A percentile compares a stretch with the other conserved stretches of the same genome.
These are phyloP conservation scores for Phlyctochytrium arcticum DNA, from an alignment of 192 early-diverging fungal species.

Conservation along the genomic window DNA sequence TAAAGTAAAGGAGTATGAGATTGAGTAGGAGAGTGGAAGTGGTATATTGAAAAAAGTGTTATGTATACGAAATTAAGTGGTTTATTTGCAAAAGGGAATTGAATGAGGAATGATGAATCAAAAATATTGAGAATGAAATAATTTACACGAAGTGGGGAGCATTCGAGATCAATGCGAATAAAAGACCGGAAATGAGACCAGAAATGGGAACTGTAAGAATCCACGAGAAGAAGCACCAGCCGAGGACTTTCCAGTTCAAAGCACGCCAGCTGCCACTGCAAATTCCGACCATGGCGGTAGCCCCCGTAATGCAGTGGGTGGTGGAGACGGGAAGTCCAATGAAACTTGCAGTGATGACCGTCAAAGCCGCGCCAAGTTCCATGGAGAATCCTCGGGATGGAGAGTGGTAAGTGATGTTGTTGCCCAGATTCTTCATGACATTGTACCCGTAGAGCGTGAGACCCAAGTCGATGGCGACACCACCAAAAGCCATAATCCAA, in stretches of 20 bases:
- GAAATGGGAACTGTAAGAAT: slow-evolving; percentile 70
- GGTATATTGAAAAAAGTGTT: too few relatives aligned
- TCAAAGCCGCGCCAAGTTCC: slow-evolving; percentile 71
- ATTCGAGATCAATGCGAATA: slow-evolving; percentile 60
- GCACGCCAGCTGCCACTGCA: slow-evolving; percentile 60
- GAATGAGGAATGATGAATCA: too few relatives aligned
- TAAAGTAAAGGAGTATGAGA: too few relatives aligned
- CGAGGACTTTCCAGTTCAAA: slow-evolving; percentile 73
- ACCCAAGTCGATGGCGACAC: slow-evolving; percentile 71
- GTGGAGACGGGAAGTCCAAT: slow-evolving; percentile 77
- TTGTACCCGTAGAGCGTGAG: slow-evolving; percentile 71
- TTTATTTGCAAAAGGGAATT: too few relatives aligned
- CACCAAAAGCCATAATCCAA: slow-evolving; percentile 74
- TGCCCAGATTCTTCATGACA: slow-evolving; percentile 75
- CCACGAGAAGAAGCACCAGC: slow-evolving; percentile 67
- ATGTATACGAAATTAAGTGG: too few relatives aligned
- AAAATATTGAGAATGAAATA: too few relatives aligned
- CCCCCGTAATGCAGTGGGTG: slow-evolving; percentile 79
- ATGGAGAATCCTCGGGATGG: slow-evolving; percentile 77
- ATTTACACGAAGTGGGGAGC: neutral
- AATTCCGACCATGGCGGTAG: slow-evolving; percentile 69
- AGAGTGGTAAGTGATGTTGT: slow-evolving; percentile 79
- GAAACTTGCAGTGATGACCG: slow-evolving; percentile 77
- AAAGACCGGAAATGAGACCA: slow-evolving; percentile 57
- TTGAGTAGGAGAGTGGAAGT: too few relatives aligned